Percentiles rank a stretch among this genome's conserved stretches.
These are phyloP conservation scores for Leccinum sublutescens DNA, from an alignment of 768 basidiomycete species.

Conservation along the genomic window DNA sequence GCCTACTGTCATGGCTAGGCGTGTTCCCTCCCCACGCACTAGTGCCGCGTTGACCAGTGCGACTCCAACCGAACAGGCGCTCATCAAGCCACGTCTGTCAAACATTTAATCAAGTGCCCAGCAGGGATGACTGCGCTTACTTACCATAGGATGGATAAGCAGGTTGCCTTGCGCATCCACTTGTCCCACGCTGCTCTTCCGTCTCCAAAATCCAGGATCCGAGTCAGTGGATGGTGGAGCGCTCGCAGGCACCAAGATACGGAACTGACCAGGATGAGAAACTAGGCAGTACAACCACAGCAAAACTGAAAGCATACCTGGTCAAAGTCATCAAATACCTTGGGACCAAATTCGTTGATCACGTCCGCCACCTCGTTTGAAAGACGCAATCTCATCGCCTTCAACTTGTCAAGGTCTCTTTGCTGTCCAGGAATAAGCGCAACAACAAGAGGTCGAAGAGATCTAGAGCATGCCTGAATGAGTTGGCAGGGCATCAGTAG, in stretches of 20 bases:
- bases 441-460: slow-evolving; percentile 84
- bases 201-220: slow-evolving; percentile 68
- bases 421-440: slow-evolving; percentile 89
- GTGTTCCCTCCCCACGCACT: slow-evolving; percentile 77
- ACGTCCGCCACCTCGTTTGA: slow-evolving; percentile 81
- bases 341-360: slow-evolving; percentile 87
- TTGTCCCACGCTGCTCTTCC: slow-evolving; percentile 78
- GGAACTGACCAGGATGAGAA: slow-evolving; percentile 46
- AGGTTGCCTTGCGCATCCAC: slow-evolving; percentile 85
- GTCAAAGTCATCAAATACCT: slow-evolving; percentile 84
- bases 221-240: slow-evolving; percentile 70
- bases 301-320: slow-evolving; percentile 46
- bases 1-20: slow-evolving; percentile 58
- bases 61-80: slow-evolving; percentile 89
- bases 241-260: slow-evolving; percentile 77
- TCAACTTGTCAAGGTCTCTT: slow-evolving; percentile 71
- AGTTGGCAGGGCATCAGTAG: neutral
- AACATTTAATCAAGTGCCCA: neutral
- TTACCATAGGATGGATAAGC: slow-evolving; percentile 82
- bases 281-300: neutral
- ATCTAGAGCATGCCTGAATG: slow-evolving; percentile 47
- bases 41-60: slow-evolving; percentile 73
- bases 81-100: slow-evolving; percentile 85
- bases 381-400: slow-evolving; percentile 68
- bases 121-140: slow-evolving; percentile 27